phyloP scores from a whole-genome alignment of 2,329 filamentous ascomycete species.

The Apiospora malaysiana region DNA sequence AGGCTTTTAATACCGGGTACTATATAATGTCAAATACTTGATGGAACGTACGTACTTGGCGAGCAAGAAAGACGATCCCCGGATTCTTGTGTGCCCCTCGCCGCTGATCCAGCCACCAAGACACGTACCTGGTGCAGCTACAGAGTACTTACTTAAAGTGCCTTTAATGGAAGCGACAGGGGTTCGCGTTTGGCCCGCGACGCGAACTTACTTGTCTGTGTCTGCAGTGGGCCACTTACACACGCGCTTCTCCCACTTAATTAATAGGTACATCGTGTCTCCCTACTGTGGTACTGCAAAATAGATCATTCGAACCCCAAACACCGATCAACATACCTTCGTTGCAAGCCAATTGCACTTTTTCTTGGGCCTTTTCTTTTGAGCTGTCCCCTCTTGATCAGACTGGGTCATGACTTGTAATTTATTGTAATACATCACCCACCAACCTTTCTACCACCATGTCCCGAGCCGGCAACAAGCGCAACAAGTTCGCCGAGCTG shows the following conservation, averaged over 20 bases:
- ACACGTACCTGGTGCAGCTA: not conserved
- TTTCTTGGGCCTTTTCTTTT: not conserved
- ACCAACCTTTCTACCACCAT: conserved; percentile 38
- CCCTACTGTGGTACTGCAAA: conserved; percentile 8
- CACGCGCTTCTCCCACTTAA: conserved; percentile 19
- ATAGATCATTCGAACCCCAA: not conserved
- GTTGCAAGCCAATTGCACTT: not conserved
- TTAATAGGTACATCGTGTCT: conserved; percentile 11
- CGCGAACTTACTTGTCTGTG: not conserved
- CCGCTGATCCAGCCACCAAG: not conserved
- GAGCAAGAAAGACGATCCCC: not conserved
- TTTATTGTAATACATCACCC: not conserved
- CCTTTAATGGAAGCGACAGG: conserved; percentile 6
- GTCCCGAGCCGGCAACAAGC: conserved; percentile 48
- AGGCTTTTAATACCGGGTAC: too few species aligned
- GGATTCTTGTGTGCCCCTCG: not conserved
- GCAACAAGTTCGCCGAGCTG: conserved; percentile 75
- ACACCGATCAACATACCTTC: not conserved
- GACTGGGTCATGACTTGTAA: conserved; percentile 12
- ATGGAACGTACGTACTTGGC: not conserved
- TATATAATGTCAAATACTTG: too few species aligned
- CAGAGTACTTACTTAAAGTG: not conserved
- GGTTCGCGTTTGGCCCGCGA: conserved; percentile 18
- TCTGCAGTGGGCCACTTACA: conserved; percentile 12
- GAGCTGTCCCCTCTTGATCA: not conserved